Conservation (phyloP, 352 stramenopile species). For the Phytopythium montanum region DNA sequence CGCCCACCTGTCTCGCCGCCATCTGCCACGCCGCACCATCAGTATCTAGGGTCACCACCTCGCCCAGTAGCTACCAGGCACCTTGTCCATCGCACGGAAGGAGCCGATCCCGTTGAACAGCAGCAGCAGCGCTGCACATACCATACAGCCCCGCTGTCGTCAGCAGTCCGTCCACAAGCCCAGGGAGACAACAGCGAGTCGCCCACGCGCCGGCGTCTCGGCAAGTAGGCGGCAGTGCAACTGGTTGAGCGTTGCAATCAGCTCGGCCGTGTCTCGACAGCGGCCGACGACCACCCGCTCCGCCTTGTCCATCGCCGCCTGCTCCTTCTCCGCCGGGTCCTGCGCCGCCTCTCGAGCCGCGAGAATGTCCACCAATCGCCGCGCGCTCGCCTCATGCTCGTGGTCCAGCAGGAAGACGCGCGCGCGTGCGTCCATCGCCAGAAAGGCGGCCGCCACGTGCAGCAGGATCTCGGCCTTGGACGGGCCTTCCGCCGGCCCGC, state of each 20-base stretch:
- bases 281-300: constrained; percentile 35
- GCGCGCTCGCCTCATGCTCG: constrained; percentile 37
- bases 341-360: constrained; percentile 5
- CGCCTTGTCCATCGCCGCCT: constrained; percentile 24
- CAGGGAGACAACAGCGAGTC: background rate
- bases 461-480: constrained; percentile 45
- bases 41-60: background rate
- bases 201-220: constrained; percentile 35
- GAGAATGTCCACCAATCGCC: constrained; percentile 23
- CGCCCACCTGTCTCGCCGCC: constrained; percentile 45
- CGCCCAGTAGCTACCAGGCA: background rate
- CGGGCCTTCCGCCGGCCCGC: constrained; percentile 28
- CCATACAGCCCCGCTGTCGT: background rate
- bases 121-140: constrained; percentile 39
- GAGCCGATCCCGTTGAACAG: constrained; percentile 62
- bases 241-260: constrained; percentile 70
- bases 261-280: constrained; percentile 70
- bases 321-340: constrained; percentile 12
- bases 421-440: constrained; percentile 30
- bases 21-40: constrained; percentile 26
- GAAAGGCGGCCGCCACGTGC: constrained; percentile 53
- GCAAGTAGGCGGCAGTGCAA: constrained; percentile 63
- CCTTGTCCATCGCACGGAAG: constrained; percentile 69
- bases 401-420: constrained; percentile 69
- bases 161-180: background rate